phyloP scores from a whole-genome alignment of 345 rosid species.

The Rhodomyrtus tomentosa region DNA sequence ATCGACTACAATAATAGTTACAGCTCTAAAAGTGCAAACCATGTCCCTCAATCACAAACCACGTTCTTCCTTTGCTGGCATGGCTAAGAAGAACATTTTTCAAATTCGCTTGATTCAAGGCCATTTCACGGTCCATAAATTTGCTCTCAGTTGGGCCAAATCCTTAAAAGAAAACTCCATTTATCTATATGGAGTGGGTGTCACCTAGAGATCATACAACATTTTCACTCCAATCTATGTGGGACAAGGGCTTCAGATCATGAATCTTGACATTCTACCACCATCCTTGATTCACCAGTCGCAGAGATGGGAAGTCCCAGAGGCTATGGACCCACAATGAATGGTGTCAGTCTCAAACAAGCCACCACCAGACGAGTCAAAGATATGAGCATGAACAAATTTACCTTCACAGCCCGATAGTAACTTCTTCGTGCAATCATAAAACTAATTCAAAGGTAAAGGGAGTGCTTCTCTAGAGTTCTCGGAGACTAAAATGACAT shows the following conservation, averaged over 20 bases:
- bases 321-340: not conserved
- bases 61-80: not conserved
- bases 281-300: not conserved
- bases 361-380: not conserved
- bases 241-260: not conserved
- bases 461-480: not conserved
- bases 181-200: not conserved
- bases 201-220: not conserved
- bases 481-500: not conserved
- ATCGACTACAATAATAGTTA: not conserved
- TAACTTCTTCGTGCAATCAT: not conserved
- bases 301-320: not conserved
- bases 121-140: not conserved
- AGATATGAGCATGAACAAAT: not conserved
- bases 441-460: not conserved
- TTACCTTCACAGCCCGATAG: not conserved
- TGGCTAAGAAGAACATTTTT: not conserved
- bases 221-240: not conserved
- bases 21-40: not conserved
- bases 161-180: not conserved
- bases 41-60: not conserved
- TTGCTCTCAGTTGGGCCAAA: not conserved
- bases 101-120: not conserved
- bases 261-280: not conserved
- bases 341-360: not conserved